A percentile compares a stretch with the other conserved stretches of the same genome.
Conservation (phyloP, 2,329 filamentous ascomycete species). For the Calonectria multiphialidica region DNA sequence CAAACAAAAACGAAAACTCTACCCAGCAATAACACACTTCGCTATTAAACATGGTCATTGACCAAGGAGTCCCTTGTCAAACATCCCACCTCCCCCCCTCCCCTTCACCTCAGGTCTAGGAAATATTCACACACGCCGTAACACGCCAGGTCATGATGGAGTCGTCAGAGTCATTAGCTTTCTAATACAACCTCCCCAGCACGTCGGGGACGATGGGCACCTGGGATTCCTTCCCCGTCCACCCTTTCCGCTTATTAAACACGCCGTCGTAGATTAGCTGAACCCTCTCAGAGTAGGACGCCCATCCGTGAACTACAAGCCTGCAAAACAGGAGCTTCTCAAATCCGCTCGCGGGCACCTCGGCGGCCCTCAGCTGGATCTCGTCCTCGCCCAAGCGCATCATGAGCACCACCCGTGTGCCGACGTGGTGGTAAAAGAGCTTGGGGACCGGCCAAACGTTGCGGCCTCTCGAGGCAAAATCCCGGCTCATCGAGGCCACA, state of each 20-base stretch:
- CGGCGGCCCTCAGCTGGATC: slow-evolving; percentile 29
- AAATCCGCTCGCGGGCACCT: slow-evolving; percentile 28
- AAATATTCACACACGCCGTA: neutral
- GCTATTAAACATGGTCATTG: no score
- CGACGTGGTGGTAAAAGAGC: slow-evolving; percentile 37
- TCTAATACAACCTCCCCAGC: slow-evolving; percentile 1
- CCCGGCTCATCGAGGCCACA: neutral
- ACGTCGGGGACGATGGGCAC: neutral
- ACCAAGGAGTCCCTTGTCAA: neutral
- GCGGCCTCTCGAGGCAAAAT: neutral
- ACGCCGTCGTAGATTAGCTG: slow-evolving; percentile 26
- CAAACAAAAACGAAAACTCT: neutral
- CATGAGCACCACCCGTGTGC: slow-evolving; percentile 27
- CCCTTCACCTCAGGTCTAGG: neutral
- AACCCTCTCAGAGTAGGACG: slow-evolving; percentile 30
- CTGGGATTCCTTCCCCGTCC: slow-evolving; percentile 11
- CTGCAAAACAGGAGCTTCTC: slow-evolving; percentile 35
- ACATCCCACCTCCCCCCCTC: no score
- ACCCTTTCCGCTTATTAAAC: slow-evolving; percentile 29
- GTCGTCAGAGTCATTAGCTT: neutral
- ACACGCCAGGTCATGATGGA: neutral
- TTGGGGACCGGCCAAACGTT: slow-evolving; percentile 28
- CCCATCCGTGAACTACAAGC: slow-evolving; percentile 30
- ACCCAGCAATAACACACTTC: no score
- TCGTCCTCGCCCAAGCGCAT: slow-evolving; percentile 27